A percentile compares a stretch with the other conserved stretches of the same genome.
phyloP scores from a whole-genome alignment of 2,329 filamentous ascomycete species.

The Reticulascus tulasneorum region DNA sequence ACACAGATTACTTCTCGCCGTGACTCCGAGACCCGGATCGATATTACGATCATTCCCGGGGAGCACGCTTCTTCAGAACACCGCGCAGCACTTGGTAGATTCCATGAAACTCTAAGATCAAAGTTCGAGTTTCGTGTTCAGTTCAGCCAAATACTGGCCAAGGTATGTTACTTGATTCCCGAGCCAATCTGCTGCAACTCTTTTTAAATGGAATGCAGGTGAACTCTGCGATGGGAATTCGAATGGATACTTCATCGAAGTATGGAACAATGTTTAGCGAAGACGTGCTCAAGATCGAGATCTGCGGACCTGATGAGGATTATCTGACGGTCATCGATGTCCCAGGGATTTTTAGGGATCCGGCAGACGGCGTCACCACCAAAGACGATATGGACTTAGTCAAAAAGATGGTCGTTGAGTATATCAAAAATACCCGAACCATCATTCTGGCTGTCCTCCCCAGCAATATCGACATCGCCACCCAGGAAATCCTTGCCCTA shows the following conservation, averaged over 20 bases:
- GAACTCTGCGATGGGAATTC: slow-evolving; percentile 4
- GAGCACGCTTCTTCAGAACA: too few species aligned
- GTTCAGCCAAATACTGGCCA: background rate
- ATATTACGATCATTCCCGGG: slow-evolving; percentile 40
- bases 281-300: slow-evolving; percentile 17
- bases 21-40: slow-evolving; percentile 26
- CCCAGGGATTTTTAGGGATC: slow-evolving; percentile 15
- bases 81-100: too few species aligned
- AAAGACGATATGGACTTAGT: slow-evolving; percentile 10
- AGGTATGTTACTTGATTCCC: background rate
- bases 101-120: too few species aligned
- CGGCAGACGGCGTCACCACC: slow-evolving; percentile 12
- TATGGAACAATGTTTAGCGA: slow-evolving; percentile 11
- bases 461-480: slow-evolving; percentile 39
- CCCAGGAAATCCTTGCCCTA: slow-evolving; percentile 39
- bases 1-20: slow-evolving; percentile 44
- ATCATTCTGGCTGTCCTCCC: slow-evolving; percentile 37
- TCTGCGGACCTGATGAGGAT: slow-evolving; percentile 16
- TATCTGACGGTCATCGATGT: slow-evolving; percentile 19
- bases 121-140: too few species aligned
- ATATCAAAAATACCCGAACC: slow-evolving; percentile 5
- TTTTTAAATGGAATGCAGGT: too few species aligned
- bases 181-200: background rate
- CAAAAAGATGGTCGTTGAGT: slow-evolving; percentile 13
- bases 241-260: background rate